Conservation (phyloP, 495 filamentous ascomycete genomes). For the Penicillium soppii region DNA sequence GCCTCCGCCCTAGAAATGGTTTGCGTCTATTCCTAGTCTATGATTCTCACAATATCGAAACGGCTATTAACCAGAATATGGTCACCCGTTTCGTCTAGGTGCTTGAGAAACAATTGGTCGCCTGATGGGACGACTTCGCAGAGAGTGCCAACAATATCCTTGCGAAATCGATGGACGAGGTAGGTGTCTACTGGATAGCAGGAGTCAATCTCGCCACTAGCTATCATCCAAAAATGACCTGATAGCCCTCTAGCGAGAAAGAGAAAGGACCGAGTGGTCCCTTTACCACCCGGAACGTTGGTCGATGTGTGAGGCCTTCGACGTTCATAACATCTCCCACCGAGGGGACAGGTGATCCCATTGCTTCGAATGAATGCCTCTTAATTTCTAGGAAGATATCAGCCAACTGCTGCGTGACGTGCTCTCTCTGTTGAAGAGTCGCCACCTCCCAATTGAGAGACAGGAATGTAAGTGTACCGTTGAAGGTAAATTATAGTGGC, state of each 20-base stretch:
- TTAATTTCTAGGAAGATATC: conserved; percentile 34
- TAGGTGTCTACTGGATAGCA: conserved; percentile 20
- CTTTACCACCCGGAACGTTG: conserved; percentile 13
- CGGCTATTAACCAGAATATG: conserved; percentile 40
- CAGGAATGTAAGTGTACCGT: conserved; percentile 8
- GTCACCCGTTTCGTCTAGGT: conserved; percentile 41
- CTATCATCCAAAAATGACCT: conserved; percentile 11
- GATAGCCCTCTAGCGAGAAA: conserved; percentile 9
- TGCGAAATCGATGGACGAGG: conserved; percentile 26
- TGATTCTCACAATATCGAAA: conserved; percentile 37
- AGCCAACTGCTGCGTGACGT: conserved; percentile 34
- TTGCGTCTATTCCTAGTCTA: conserved; percentile 37
- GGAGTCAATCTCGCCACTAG: conserved; percentile 9
- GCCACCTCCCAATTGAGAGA: conserved; percentile 26
- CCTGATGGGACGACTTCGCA: neutral
- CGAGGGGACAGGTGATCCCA: conserved; percentile 19
- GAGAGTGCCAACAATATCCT: conserved; percentile 14
- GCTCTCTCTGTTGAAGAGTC: conserved; percentile 19
- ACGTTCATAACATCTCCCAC: neutral
- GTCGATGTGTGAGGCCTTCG: conserved; percentile 10
- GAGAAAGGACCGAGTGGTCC: conserved; percentile 17
- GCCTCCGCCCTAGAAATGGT: conserved; percentile 26
- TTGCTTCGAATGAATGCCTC: conserved; percentile 24
- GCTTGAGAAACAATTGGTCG: conserved; percentile 37
- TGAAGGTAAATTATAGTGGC: conserved; percentile 25